Conservation (phyloP, 1,139 yeast genomes). For the Sugiyamaella grinbergsii region DNA sequence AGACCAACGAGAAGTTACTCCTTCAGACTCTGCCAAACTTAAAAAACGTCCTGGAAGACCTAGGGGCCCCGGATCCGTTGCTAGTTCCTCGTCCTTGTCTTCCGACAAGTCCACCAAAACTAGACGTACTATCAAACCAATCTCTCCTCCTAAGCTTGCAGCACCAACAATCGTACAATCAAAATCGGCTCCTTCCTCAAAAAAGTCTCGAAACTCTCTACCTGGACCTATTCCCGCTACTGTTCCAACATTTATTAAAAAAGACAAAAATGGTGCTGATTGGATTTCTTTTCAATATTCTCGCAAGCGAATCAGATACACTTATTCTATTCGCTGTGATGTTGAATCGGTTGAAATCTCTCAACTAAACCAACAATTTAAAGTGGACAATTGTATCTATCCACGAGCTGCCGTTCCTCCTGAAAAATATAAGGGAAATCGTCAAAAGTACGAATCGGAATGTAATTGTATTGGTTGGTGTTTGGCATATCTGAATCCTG, state of each 20-base stretch:
- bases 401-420: conserved; percentile 49
- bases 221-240: conserved; percentile 35
- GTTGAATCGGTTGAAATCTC: conserved; percentile 38
- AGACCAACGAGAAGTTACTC: background rate
- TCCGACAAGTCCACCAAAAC: background rate
- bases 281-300: conserved; percentile 45
- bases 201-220: conserved; percentile 1
- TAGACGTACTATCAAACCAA: conserved; percentile 1
- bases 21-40: background rate
- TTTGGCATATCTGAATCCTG: conserved; percentile 47
- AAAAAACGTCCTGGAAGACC: conserved; percentile 5
- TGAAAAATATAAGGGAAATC: conserved; percentile 48
- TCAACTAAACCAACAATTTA: conserved; percentile 41
- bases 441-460: conserved; percentile 49
- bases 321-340: conserved; percentile 43
- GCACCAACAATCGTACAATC: background rate
- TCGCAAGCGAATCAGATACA: conserved; percentile 37
- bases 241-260: conserved; percentile 33
- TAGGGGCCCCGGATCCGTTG: background rate
- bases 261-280: conserved; percentile 41
- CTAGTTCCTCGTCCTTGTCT: no score
- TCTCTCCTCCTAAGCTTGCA: background rate
- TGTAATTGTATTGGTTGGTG: conserved; percentile 54
- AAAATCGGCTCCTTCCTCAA: background rate
- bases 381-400: conserved; percentile 48